Base-by-base conservation (phyloP, 129 eudicot species). In the Scalesia atractyloides region DNA sequence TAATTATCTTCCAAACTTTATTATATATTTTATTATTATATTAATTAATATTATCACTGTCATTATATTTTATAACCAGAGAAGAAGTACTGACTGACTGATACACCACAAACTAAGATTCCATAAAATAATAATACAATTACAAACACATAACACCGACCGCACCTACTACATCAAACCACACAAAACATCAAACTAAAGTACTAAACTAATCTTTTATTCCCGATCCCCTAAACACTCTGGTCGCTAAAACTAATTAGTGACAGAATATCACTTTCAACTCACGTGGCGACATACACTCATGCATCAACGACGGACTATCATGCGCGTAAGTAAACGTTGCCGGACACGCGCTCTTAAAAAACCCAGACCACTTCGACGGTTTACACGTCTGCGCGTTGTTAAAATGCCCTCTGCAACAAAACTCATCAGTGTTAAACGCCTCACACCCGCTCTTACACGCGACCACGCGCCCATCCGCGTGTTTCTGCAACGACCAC, bases 231-330 rank as follows among this genome's bases (percentile, higher is more conserved):
- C 76, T 61, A 70, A 53, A 34, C 8, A 16, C 14, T 22, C 10
- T 30, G 8, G 73, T 72, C 73, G 16, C 64, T 71, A 69, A 68
- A 70, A 17, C 33, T 59, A 50, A 44, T 79, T 70, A 94, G 70
- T 94, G 99, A 68, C 99, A 94, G 96, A 94, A 94, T 5, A 94
- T 94, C 46, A 94, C 96, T 72, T 94, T 94, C 30, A 94, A 88
- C 81, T 94, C 99, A 10, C 87, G 81, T 3, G 96, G 96, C 20
- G 96, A 77, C 66, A 88, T 79, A 73, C 99, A 94, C 52, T 94
- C 91, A 26, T 94, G 99, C 86, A 16, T 88, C 7, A 94, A 80
- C 68, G 97, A 90, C 49, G 97, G 99, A 50, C 80, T 87, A 47
- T 94, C 99, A 76, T 94, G 99, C 3, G 96, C 99, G 51, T 76